Conservation (phyloP, 371 early-diverging fungal species). For the Capillidium heterosporum region DNA sequence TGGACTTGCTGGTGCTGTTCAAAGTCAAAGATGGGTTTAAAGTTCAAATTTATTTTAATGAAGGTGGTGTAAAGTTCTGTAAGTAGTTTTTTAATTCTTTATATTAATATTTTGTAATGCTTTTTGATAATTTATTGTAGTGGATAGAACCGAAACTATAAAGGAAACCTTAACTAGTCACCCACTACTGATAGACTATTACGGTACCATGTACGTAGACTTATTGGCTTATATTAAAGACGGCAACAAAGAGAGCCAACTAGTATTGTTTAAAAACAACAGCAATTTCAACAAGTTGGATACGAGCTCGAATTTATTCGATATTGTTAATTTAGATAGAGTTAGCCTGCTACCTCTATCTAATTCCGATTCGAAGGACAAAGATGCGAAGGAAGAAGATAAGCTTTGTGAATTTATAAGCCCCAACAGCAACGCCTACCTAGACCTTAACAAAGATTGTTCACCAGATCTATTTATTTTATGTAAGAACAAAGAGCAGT, state of each 20-base stretch:
- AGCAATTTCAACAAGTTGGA: conserved; percentile 2
- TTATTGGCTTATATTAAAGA: conserved; percentile 27
- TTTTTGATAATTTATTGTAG: background rate
- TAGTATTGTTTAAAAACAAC: conserved; percentile 36
- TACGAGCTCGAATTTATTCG: background rate
- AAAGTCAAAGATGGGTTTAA: conserved; percentile 22
- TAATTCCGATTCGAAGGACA: background rate
- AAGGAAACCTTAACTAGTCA: conserved; percentile 17
- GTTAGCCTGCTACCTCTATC: background rate
- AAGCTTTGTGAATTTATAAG: conserved; percentile 40
- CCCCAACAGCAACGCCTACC: conserved; percentile 78
- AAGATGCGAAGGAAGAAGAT: conserved; percentile 5
- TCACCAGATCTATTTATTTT: conserved; percentile 71
- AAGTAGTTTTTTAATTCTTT: conserved; percentile 4
- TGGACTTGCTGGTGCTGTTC: conserved; percentile 63
- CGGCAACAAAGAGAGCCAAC: conserved; percentile 11
- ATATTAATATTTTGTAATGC: background rate
- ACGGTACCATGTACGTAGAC: conserved; percentile 58
- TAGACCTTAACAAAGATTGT: conserved; percentile 87
- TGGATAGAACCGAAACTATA: background rate
- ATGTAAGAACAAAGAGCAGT: conserved; percentile 27
- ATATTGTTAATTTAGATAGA: background rate
- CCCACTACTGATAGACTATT: conserved; percentile 63
- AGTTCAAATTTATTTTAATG: conserved; percentile 50
- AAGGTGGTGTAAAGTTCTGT: conserved; percentile 44